phyloP scores from a whole-genome alignment of 2,329 filamentous ascomycete genomes.

The Exophiala spinifera region DNA sequence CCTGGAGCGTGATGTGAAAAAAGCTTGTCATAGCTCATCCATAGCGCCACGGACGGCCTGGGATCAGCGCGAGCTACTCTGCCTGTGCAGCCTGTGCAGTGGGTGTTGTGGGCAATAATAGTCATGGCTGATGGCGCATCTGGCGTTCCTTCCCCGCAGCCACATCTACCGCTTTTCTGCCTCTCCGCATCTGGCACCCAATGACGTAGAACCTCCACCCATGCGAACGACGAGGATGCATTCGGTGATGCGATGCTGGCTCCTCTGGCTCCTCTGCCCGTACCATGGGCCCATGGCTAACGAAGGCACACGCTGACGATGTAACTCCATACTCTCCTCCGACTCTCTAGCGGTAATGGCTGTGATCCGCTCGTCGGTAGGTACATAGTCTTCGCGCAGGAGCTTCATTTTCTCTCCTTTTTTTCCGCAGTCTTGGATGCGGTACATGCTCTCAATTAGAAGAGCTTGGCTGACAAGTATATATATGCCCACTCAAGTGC shows the following conservation, averaged over 20 bases:
- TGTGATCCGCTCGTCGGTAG: background rate
- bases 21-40: no score
- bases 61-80: no score
- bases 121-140: no score
- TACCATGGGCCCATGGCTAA: no score
- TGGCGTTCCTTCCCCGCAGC: background rate
- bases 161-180: background rate
- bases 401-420: background rate
- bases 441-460: no score
- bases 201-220: background rate
- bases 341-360: background rate
- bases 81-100: no score
- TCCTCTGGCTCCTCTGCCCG: no score
- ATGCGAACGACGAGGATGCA: background rate
- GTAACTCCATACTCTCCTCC: background rate
- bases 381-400: background rate
- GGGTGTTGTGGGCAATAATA: no score
- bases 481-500: no score
- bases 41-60: no score
- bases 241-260: background rate
- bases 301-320: background rate
- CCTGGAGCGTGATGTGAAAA: background rate
- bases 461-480: no score
- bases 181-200: constrained; percentile 1
- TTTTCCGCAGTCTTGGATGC: no score